Evolutionary conservation across 768 basidiomycete genomes (phyloP), one percentile per base, ranked within the genome.

Genomic region (Trametes sanguinea): DNA sequence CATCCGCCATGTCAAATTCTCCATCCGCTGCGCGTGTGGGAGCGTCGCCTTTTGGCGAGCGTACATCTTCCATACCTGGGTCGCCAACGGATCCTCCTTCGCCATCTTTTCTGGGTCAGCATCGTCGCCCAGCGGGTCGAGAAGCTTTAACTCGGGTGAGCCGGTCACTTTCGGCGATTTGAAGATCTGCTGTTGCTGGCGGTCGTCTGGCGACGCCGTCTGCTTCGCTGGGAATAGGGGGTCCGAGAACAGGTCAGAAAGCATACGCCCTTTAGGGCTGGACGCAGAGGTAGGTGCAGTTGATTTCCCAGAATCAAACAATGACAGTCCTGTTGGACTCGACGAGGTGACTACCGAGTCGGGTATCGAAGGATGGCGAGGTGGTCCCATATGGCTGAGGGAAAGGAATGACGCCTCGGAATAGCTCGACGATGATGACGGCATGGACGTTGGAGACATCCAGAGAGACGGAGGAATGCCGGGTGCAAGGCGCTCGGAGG

Each of bases 1-100:
- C 94, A 98, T 92, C 61, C 97, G 79, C 96, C 96, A 98, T 0
- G 95, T 97, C 57, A 98, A 74, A 72, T 98, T 98, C 78, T 98
- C 97, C 93, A 99, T 95, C 70, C 95, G 79, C 75, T 95, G 92
- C 0, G 91, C 93, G 71, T 96, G 93, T 33, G 95, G 94, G 59
- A 96, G 76, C 35, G 82, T 84, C n/a, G 89, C 90, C 76, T 94
- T 95, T 48, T 90, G 91, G 63, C 91, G 86, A 39, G 94, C 87
- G 71, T 92, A 98, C 84, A 98, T 91, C 78, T 89, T 94, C 96
- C 96, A 98, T 33, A 98, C 91, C 76, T 98, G 94, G 1, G 95
- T 90, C 0, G 94, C 94, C 22, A 97, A 80, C 6, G 95, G 95
- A 72, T 97, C 95, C 54, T 94, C 89, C 71, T 83, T 87, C 8